Conservation (phyloP, 257 asterid genomes). For the Coffea canephora region DNA sequence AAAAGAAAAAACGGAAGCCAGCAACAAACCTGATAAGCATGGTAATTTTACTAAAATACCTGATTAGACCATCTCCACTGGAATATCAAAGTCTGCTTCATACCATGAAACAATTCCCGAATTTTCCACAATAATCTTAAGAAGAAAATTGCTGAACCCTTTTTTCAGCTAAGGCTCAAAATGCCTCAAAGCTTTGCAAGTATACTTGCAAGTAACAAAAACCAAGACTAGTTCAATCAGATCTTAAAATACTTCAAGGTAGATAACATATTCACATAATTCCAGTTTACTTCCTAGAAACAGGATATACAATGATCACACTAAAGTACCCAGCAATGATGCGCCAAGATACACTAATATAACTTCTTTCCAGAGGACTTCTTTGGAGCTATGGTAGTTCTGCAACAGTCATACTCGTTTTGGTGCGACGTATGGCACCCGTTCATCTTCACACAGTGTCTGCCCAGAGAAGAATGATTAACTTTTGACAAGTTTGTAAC, state of each 20-base stretch:
- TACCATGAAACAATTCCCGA: too few relatives aligned
- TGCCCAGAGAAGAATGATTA: constrained; percentile 32
- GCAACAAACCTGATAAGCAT: neutral
- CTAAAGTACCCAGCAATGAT: neutral
- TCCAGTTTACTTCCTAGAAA: neutral
- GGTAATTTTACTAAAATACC: neutral
- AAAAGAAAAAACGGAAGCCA: neutral
- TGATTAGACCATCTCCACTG: neutral
- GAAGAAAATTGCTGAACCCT: too few relatives aligned
- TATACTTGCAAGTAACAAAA: neutral
- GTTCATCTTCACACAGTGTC: constrained; percentile 77
- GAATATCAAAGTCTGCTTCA: neutral
- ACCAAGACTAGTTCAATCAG: neutral
- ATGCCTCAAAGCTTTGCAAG: neutral
- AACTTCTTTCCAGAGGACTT: neutral
- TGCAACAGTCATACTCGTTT: constrained; percentile 45
- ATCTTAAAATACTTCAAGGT: neutral
- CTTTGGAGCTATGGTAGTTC: neutral
- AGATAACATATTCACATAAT: constrained; percentile 4
- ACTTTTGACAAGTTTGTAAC: neutral
- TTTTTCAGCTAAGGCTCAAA: neutral
- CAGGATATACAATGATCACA: neutral
- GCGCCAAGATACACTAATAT: neutral
- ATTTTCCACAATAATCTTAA: too few relatives aligned
- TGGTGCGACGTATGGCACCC: constrained; percentile 65